These are phyloP conservation scores for Multifurca ochricompacta DNA, from an alignment of 768 basidiomycete genomes.

Conservation along the genomic window DNA sequence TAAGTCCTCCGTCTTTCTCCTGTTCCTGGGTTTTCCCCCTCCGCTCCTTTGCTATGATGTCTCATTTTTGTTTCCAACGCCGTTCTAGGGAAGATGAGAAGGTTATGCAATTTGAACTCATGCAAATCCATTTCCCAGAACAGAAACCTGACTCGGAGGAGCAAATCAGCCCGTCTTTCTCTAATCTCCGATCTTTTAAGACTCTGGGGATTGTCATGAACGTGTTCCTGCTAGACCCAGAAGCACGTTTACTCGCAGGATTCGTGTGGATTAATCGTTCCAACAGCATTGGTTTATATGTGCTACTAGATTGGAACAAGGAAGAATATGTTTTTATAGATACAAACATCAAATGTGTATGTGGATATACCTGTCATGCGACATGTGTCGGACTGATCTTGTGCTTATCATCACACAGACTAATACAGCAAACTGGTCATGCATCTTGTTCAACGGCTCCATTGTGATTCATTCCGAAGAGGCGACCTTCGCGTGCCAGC, in stretches of 20 bases:
- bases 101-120: conserved; percentile 64
- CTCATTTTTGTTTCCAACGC: neutral
- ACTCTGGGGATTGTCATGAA: conserved; percentile 69
- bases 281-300: conserved; percentile 54
- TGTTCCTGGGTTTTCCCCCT: neutral
- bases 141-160: conserved; percentile 3
- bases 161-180: conserved; percentile 38
- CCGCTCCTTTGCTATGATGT: too few species aligned
- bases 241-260: conserved; percentile 50
- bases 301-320: conserved; percentile 58
- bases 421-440: conserved; percentile 69
- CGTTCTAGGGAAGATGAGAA: conserved; percentile 37
- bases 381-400: neutral
- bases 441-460: conserved; percentile 55
- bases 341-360: conserved; percentile 64
- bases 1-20: conserved; percentile 4
- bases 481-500: conserved; percentile 53
- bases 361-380: conserved; percentile 26
- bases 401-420: conserved; percentile 36
- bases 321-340: conserved; percentile 64
- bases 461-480: conserved; percentile 74
- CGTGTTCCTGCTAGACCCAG: conserved; percentile 64
- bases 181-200: conserved; percentile 52
- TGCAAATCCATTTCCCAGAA: conserved; percentile 56
- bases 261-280: conserved; percentile 58